Base-by-base conservation (phyloP, 257 asterid genomes). In the Penstemon davidsonii region DNA sequence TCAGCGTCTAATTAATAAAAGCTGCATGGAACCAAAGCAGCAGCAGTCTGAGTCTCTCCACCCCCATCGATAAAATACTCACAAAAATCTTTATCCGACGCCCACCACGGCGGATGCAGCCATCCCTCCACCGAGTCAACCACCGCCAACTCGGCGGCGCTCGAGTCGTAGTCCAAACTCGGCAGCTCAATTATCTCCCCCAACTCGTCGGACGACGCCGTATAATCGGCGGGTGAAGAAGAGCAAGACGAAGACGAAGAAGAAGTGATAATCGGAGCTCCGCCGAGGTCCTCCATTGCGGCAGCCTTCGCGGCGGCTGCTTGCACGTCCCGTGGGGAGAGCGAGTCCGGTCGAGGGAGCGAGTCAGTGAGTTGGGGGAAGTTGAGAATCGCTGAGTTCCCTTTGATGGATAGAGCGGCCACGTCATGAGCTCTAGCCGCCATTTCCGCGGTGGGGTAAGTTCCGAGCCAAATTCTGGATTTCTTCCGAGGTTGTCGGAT, bases 151-250 rank as follows among this genome's bases (percentile, higher is more conserved):
- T 78, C 80, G 55, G 33, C 33, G 33, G 66, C 63, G 7, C 69
- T 58, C 0, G 80, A 63, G 79, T 73, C 86, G 67, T 78, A 88
- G 50, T 68, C 92, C 84, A 89, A 66, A 72, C 88, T 85, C 76
- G 95, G 96, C n/a, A 89, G 66, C 84, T 85, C 91, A 8, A 87
- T 87, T 5, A 89, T 82, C 85, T 89, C 87, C 8, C 83, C 93
- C 69, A 89, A 70, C 73, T 84, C 92, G 13, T 89, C 92, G 75
- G 46, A 11, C 8, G 85, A 73, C 47, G 69, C 72, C 5, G 75
- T 42, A 33, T 68, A 47, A 0, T 60, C 40, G 19, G 67, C 44
- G 41, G 78, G 37, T 0, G 80, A 66, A 1, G 69, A 71, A 2
- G 73, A 51, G 0, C 64, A 40, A n/a, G 68, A 68, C 1, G 69